Conservation (phyloP, 2,329 filamentous ascomycete genomes). For the Nemania sp. region DNA sequence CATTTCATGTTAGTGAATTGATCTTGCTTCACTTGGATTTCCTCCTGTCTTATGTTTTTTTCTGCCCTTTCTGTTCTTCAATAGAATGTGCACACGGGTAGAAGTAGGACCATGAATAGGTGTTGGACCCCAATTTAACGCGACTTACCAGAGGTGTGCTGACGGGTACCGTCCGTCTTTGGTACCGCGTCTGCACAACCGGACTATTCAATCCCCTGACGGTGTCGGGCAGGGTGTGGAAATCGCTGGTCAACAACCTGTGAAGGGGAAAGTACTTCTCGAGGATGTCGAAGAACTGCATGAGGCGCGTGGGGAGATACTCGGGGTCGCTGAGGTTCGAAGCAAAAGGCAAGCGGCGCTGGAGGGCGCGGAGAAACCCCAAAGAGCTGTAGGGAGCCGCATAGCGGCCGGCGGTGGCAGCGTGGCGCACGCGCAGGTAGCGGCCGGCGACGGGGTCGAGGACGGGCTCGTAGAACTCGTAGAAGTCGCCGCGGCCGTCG, state of each 20-base stretch:
- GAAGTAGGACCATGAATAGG: not conserved
- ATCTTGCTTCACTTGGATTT: not conserved
- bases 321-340: slow-evolving; percentile 81
- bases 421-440: slow-evolving; percentile 82
- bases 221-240: slow-evolving; percentile 81
- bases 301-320: slow-evolving; percentile 90
- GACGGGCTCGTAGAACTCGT: slow-evolving; percentile 83
- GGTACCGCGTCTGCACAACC: slow-evolving; percentile 93
- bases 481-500: slow-evolving; percentile 83
- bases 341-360: slow-evolving; percentile 67
- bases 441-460: slow-evolving; percentile 82
- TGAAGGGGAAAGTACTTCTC: slow-evolving; percentile 88
- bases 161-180: slow-evolving; percentile 85
- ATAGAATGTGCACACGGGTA: not conserved
- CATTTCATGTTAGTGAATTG: not conserved
- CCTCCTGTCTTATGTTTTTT: too few relatives aligned
- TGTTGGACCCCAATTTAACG: not conserved
- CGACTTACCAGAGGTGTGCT: slow-evolving; percentile 79
- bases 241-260: slow-evolving; percentile 86
- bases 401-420: slow-evolving; percentile 67
- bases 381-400: slow-evolving; percentile 62
- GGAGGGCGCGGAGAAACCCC: slow-evolving; percentile 62
- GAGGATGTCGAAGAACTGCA: slow-evolving; percentile 96
- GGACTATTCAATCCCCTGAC: slow-evolving; percentile 86
- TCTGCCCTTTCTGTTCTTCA: too few relatives aligned